These are phyloP conservation scores for Fraxinus paxiana DNA, from an alignment of 305 asterid genomes.

Conservation along the genomic window DNA sequence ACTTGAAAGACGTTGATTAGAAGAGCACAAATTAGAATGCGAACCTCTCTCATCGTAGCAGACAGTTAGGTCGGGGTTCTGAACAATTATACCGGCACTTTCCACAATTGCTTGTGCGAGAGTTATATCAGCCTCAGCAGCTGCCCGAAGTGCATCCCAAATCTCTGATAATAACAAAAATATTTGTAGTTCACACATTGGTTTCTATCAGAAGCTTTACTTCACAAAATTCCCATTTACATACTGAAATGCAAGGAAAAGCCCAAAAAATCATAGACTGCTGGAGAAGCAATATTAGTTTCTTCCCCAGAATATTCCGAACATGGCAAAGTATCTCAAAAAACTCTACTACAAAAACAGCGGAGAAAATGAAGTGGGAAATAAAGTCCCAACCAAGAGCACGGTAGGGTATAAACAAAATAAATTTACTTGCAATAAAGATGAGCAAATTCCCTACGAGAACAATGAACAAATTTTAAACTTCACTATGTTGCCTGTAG, in stretches of 20 bases:
- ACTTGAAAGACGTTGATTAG: not conserved
- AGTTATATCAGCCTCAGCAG: constrained; percentile 72
- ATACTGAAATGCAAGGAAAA: not conserved
- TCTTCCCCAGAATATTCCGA: not conserved
- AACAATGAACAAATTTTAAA: not conserved
- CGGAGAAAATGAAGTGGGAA: not conserved
- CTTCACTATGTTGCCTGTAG: not conserved
- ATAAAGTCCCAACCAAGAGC: not conserved
- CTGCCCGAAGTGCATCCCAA: constrained; percentile 94
- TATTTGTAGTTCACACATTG: not conserved
- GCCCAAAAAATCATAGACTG: not conserved
- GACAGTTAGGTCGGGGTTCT: constrained; percentile 68
- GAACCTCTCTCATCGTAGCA: constrained; percentile 88
- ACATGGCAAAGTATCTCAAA: not conserved
- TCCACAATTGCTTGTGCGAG: constrained; percentile 81
- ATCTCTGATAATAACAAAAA: constrained; percentile 47
- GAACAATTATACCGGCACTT: constrained; percentile 75
- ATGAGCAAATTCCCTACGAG: not conserved
- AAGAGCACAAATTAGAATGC: not conserved
- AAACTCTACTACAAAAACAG: not conserved
- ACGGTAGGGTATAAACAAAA: not conserved
- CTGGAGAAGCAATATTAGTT: not conserved
- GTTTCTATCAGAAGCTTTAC: not conserved
- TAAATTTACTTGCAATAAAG: not conserved
- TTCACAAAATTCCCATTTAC: not conserved